Conservation (phyloP, 140 eudicot genomes). For the Artemisia princeps region DNA sequence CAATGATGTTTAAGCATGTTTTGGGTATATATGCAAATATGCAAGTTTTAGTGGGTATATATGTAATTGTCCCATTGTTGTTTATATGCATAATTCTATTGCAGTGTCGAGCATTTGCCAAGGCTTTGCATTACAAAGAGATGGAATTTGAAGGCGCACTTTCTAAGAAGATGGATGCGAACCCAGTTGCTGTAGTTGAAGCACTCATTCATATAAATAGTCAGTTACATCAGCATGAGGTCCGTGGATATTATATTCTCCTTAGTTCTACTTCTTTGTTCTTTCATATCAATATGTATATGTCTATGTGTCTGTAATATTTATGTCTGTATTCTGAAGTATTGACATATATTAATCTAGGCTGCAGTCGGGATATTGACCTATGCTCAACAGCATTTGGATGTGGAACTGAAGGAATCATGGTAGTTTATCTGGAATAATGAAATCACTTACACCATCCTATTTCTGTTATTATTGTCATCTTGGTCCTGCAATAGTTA, state of each 20-base stretch:
- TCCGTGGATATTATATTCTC: conserved; percentile 22
- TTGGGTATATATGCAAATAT: too few relatives aligned
- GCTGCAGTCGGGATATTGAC: conserved; percentile 98
- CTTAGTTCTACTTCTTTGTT: background rate
- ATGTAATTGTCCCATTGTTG: too few relatives aligned
- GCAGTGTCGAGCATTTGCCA: conserved; percentile 99
- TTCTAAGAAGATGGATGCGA: conserved; percentile 85
- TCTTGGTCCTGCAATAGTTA: background rate
- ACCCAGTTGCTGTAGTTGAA: conserved; percentile 96
- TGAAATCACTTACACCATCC: background rate
- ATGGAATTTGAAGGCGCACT: conserved; percentile 97
- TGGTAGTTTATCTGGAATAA: conserved; percentile 43
- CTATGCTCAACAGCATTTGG: conserved; percentile 83
- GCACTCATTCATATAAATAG: conserved; percentile 92
- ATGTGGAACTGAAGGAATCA: conserved; percentile 90
- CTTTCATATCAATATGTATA: conserved; percentile 13
- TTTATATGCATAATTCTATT: conserved; percentile 19
- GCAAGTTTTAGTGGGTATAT: too few relatives aligned
- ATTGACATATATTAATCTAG: conserved; percentile 32
- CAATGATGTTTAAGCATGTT: too few relatives aligned
- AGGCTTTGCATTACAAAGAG: conserved; percentile 97
- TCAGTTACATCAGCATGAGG: conserved; percentile 99
- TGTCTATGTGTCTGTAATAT: background rate
- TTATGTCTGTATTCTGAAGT: background rate
- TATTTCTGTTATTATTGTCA: conserved; percentile 1